Evolutionary conservation across 1,284 basidiomycete species (phyloP), one percentile per base, ranked within the genome.

Genomic region (Cryptococcus neoformans): DNA sequence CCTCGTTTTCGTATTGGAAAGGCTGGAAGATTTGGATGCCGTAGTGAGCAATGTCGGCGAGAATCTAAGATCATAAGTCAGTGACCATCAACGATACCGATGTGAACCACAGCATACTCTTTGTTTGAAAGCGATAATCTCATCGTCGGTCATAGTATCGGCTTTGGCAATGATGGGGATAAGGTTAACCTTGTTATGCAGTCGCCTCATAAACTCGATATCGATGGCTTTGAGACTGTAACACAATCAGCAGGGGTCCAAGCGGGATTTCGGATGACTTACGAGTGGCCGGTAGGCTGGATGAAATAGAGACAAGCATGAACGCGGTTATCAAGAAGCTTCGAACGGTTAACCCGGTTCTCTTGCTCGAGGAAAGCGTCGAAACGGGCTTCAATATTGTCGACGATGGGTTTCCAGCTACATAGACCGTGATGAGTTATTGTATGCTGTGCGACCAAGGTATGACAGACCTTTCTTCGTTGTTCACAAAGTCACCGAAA

Each of bases 401-500:
- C 92, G 41, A 96, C 84, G 63, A 98, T 95, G 53, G 94, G 94
- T 78, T 90, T 94, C 94, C 94, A 98, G 78, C 92, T 28, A 28
- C 92, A 65, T 34, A 54, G 36, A 28, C 6, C 14, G 41, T 17
- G 37, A 10, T 36, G 12, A 42, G n/a, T 21, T 17, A 16, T 39
- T 16, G 11, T 4, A 5, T n/a, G 8, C n/a, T 28, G 53, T 47
- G 10, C 37, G 36, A 44, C 35, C 40, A 17, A 35, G 47, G 6
- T 50, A 35, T 42, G n/a, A 28, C n/a, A 35, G 16, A 28, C 28
- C 28, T 92, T 69, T 95, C 91, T 66, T 94, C 90, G 77, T 97
- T 98, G 83, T 97, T 96, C 74, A 97, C 92, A 78, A 94, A 96
- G 79, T 97, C 93, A 58, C 93, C 93, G 69, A 94, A 96, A 38